phyloP scores from a whole-genome alignment of 371 early-diverging fungal genomes.

The Parasitella parasitica region DNA sequence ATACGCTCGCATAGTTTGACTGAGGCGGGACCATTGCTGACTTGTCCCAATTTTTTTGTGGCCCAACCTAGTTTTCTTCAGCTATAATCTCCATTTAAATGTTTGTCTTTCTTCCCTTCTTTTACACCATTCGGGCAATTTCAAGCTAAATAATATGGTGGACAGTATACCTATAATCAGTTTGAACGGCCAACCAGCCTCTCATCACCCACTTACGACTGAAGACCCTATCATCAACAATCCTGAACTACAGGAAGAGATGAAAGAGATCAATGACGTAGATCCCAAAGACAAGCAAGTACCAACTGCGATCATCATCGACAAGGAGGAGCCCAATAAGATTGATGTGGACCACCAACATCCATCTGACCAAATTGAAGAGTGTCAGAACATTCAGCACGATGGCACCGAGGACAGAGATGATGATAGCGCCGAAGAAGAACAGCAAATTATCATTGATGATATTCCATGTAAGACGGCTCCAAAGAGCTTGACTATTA shows the following conservation, averaged over 20 bases:
- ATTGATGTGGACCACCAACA: neutral
- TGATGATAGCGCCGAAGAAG: neutral
- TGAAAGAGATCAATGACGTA: conserved; percentile 21
- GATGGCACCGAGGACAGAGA: neutral
- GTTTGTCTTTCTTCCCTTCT: neutral
- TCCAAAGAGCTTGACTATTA: neutral
- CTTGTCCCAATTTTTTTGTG: too few species aligned
- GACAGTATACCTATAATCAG: conserved; percentile 2
- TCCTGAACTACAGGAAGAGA: conserved; percentile 12
- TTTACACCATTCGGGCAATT: conserved; percentile 8
- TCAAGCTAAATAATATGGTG: neutral
- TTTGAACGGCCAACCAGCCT: neutral
- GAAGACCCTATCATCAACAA: conserved; percentile 22
- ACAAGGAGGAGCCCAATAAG: conserved; percentile 20
- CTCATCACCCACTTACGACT: conserved; percentile 25
- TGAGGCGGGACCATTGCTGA: too few species aligned
- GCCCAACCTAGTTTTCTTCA: too few species aligned
- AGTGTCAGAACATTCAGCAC: neutral
- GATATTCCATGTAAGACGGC: neutral
- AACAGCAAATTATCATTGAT: conserved; percentile 10
- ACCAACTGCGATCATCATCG: conserved; percentile 20
- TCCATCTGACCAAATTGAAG: neutral
- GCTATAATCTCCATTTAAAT: neutral
- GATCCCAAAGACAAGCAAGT: conserved; percentile 21
- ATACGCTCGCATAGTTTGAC: too few species aligned